A percentile compares a stretch with the other conserved stretches of the same genome.
phyloP scores from a whole-genome alignment of 2,329 filamentous ascomycete genomes.

The Xylariaceae sp. region DNA sequence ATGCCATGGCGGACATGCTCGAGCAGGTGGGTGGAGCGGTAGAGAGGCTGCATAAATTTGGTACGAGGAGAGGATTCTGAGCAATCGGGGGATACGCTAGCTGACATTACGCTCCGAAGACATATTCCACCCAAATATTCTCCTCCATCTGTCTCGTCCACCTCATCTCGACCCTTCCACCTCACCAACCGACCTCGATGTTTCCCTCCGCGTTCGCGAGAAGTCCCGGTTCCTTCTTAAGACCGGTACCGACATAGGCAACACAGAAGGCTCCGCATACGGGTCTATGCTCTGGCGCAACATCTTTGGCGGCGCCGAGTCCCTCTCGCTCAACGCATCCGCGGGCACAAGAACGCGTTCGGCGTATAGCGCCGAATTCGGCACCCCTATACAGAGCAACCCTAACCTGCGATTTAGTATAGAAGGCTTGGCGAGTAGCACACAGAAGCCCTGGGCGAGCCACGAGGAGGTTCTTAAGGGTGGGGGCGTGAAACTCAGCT shows the following conservation, averaged over 20 bases:
- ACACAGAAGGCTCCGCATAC: constrained; percentile 91
- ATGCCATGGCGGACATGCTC: constrained; percentile 80
- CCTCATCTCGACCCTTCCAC: constrained; percentile 68
- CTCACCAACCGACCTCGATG: constrained; percentile 76
- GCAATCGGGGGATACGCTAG: constrained; percentile 26
- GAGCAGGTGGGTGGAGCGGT: constrained; percentile 33
- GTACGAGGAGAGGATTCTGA: constrained; percentile 52
- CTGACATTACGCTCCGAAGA: constrained; percentile 52
- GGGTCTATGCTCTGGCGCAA: constrained; percentile 87
- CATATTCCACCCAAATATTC: constrained; percentile 83
- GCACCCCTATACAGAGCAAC: constrained; percentile 80
- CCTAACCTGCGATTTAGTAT: constrained; percentile 79
- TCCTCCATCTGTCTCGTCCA: constrained; percentile 80
- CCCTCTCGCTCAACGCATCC: constrained; percentile 82
- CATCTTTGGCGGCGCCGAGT: constrained; percentile 91
- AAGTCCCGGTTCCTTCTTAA: constrained; percentile 84
- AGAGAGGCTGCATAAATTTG: constrained; percentile 72
- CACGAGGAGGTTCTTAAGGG: constrained; percentile 89
- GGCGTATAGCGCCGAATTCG: constrained; percentile 84
- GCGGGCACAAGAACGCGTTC: constrained; percentile 88
- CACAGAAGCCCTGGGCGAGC: constrained; percentile 88
- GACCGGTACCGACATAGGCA: constrained; percentile 92
- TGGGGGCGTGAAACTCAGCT: constrained; percentile 74
- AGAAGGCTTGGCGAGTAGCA: constrained; percentile 80
- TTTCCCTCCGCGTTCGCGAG: constrained; percentile 78